Evolutionary conservation across 2,329 filamentous ascomycete species (phyloP), one percentile per base, ranked within the genome.

Genomic region (Aaosphaeria pasadenensis): DNA sequence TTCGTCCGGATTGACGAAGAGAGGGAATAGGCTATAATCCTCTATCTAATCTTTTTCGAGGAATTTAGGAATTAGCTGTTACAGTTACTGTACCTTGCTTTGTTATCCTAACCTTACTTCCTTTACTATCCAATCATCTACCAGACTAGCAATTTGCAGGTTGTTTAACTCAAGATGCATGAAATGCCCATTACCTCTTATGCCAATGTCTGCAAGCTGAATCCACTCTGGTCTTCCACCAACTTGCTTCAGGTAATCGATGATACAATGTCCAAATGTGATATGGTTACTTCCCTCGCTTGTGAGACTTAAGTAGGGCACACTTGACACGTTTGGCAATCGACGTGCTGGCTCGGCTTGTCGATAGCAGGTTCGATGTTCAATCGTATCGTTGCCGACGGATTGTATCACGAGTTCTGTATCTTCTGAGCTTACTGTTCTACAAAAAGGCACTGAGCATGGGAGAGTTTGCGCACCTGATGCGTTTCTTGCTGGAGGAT

Each of bases 261-360:
- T 74, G 0, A 76, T 81, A 33, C 78, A 81, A 62, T 78, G 76
- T 54, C 85, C 82, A 50, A 78, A 84, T 7, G 68, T 60, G 2
- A 70, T 66, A 60, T 84, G 82, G n/a, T 72, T 75, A 44, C 77
- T 79, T 3, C 81, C 76, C 47, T 83, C 76, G 0, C 70, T 69
- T 0, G 65, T 79, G 82, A 30, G 82, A 56, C 11, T 83, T 51
- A 1, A 79, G 62, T 5, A 79, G 74, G 0, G 74, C 75, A 6
- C 82, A 69, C n/a, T 70, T 68, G 2, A 62, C 57, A 86, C 60
- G 30, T 83, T 77, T 5, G 63, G 58, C 11, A 86, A 65, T 50
- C 52, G 47, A 38, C 51, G 50, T 39, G 58, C 54, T 3, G 53
- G 74, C 64, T 13, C 74, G 73, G 7, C 71, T 66, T 3, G 72